Conservation (phyloP, 2,329 filamentous ascomycete species). For the Fusarium multiceps region DNA sequence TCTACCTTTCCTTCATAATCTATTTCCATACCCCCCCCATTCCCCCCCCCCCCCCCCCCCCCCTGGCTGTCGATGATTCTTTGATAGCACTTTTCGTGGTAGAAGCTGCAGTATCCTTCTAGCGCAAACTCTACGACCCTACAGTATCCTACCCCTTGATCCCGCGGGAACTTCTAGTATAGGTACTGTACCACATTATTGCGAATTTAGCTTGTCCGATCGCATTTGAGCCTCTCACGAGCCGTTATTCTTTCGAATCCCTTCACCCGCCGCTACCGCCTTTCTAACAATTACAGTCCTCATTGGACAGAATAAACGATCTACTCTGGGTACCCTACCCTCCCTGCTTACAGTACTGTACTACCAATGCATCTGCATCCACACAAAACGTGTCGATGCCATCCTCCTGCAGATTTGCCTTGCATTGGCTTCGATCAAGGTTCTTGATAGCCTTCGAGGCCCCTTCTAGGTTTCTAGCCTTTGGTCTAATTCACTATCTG, state of each 20-base stretch:
- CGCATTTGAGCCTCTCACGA: slow-evolving; percentile 17
- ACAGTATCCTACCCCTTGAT: slow-evolving; percentile 6
- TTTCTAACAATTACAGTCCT: neutral
- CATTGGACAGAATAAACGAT: slow-evolving; percentile 2
- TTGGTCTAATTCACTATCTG: neutral
- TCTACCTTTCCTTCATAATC: no score
- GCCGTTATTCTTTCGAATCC: neutral
- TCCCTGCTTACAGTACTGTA: neutral
- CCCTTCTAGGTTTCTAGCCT: slow-evolving; percentile 35
- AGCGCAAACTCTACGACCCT: slow-evolving; percentile 42
- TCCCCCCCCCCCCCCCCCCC: no score
- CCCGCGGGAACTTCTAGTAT: neutral
- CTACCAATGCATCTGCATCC: neutral
- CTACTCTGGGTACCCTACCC: neutral
- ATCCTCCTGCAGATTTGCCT: slow-evolving; percentile 28
- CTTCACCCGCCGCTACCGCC: neutral
- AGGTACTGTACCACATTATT: neutral
- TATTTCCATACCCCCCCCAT: no score
- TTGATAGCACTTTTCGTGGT: slow-evolving; percentile 6
- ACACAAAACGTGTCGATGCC: slow-evolving; percentile 24
- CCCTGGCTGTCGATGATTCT: slow-evolving; percentile 23
- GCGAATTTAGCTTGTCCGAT: slow-evolving; percentile 4
- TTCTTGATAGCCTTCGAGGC: slow-evolving; percentile 21
- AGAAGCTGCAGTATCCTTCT: slow-evolving; percentile 40
- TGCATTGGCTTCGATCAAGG: slow-evolving; percentile 33